phyloP scores from a whole-genome alignment of 768 basidiomycete species.

The Neoboletus subvelutipes region DNA sequence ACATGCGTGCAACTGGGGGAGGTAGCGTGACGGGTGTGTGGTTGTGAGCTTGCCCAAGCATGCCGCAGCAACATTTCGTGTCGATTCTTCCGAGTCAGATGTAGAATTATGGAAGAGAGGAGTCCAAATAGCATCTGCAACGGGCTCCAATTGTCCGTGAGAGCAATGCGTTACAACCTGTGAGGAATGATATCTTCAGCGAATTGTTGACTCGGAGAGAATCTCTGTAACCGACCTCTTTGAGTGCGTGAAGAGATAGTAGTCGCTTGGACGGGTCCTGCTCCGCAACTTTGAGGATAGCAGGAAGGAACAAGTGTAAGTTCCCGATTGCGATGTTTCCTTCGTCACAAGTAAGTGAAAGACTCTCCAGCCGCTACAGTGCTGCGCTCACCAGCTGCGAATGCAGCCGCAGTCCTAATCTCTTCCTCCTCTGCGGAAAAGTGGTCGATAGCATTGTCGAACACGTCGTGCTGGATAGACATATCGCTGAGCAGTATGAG shows the following conservation, averaged over 20 bases:
- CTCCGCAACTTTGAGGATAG: conserved; percentile 76
- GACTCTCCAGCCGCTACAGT: not conserved
- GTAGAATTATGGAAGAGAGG: conserved; percentile 92
- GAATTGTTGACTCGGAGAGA: not conserved
- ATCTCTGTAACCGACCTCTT: conserved; percentile 59
- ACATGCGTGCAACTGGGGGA: conserved; percentile 88
- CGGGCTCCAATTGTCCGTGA: conserved; percentile 75
- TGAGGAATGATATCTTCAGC: not conserved
- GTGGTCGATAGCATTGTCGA: conserved; percentile 67
- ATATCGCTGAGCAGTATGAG: conserved; percentile 64
- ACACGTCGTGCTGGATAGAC: conserved; percentile 76
- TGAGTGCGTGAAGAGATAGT: conserved; percentile 86
- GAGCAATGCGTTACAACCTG: conserved; percentile 93
- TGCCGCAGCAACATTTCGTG: conserved; percentile 92
- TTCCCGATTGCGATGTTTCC: conserved; percentile 97
- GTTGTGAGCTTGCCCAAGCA: conserved; percentile 95
- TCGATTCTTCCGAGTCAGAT: conserved; percentile 79
- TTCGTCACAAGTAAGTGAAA: conserved; percentile 25
- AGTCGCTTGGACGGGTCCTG: conserved; percentile 76
- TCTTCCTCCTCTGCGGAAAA: conserved; percentile 84
- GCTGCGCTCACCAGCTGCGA: conserved; percentile 71
- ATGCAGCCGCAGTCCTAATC: conserved; percentile 86
- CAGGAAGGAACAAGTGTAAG: conserved; percentile 80
- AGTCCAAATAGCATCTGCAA: conserved; percentile 88
- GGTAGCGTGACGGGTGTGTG: conserved; percentile 84